Base-by-base conservation (phyloP, 2,329 filamentous ascomycete species). In the Sporothrix globosa region DNA sequence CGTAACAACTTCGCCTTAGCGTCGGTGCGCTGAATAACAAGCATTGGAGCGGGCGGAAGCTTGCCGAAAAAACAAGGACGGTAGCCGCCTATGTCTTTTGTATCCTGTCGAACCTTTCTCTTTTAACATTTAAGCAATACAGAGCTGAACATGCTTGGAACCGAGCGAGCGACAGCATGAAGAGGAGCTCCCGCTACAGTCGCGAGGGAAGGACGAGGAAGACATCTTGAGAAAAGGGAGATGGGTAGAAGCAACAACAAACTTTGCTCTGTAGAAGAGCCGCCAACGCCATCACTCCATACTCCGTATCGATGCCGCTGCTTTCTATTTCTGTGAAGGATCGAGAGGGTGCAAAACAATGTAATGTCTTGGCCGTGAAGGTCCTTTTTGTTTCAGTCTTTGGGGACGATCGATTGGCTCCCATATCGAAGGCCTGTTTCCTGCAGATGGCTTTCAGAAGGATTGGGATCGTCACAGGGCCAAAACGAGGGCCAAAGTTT, bases 11-110 rank as follows among this genome's bases (percentile, higher is more conserved):
- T n/a, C 17, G 21, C 17, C 46, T 27, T 66, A 66, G 63, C 63
- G 63, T 39, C 46, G 19, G 9, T 66, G 63, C 44, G 61, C 63
- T 66, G 63, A 66, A 52, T 66, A 66, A 66, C 63, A 66, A 52
- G 63, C 63, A 52, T 27, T 53, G 53, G 27, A 21, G 24, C 44
- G 27, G 30, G 24, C 24, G 13, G 24, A 19, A 34, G 46, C 39
- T 39, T 66, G 46, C 24, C 58, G n/a, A 34, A 34, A 34, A 7
- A 9, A 34, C 4, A 61, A n/a, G n/a, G 34, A 61, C 34, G 21
- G 39, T 63, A 46, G 58, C 21, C 39, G 21, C 39, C n/a, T 39
- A n/a, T 27, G 39, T 63, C 11, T 17, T 17, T 44, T 10, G 41
- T 44, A 44, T 44, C 41, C 41, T 30, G 27, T 30, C 27, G 27